These are phyloP conservation scores for Cryphonectria radicalis DNA, from an alignment of 2,329 filamentous ascomycete species.

Conservation along the genomic window DNA sequence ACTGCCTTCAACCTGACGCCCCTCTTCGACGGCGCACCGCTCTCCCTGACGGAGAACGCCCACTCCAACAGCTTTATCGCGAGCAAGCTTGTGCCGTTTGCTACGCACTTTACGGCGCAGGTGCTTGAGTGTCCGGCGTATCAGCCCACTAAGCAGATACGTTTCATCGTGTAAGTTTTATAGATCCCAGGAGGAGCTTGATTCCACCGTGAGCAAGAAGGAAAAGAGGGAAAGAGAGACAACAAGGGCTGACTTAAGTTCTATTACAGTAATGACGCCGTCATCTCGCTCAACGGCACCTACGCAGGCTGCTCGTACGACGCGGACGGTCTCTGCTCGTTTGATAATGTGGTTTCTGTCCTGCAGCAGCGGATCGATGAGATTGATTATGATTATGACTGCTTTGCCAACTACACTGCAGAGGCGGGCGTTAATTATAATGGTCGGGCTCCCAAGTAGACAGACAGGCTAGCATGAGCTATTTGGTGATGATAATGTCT, in stretches of 20 bases:
- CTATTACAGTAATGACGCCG: slow-evolving; percentile 39
- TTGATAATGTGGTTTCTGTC: slow-evolving; percentile 38
- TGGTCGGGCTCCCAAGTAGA: slow-evolving; percentile 36
- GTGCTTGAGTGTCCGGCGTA: slow-evolving; percentile 40
- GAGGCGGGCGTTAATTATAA: slow-evolving; percentile 37
- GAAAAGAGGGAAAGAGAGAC: too few relatives aligned
- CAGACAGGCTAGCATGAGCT: slow-evolving; percentile 15
- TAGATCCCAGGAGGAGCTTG: slow-evolving; percentile 2
- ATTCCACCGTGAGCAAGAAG: background rate
- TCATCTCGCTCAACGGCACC: slow-evolving; percentile 36
- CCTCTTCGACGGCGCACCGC: slow-evolving; percentile 37
- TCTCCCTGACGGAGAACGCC: slow-evolving; percentile 31
- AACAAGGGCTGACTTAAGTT: background rate
- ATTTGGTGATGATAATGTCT: slow-evolving; percentile 29
- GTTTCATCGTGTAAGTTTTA: slow-evolving; percentile 41
- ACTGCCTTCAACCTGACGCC: slow-evolving; percentile 41
- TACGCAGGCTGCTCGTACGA: slow-evolving; percentile 36
- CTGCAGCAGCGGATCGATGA: slow-evolving; percentile 38
- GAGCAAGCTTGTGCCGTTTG: slow-evolving; percentile 40
- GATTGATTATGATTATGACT: slow-evolving; percentile 40
- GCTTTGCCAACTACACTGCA: slow-evolving; percentile 37
- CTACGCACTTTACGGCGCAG: slow-evolving; percentile 40
- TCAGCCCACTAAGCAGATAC: slow-evolving; percentile 39
- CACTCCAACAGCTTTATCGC: slow-evolving; percentile 36
- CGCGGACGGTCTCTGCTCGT: slow-evolving; percentile 38